Percentiles rank a stretch among this genome's conserved stretches.
Conservation (phyloP, 129 eudicot genomes). For the Logfia minima region DNA sequence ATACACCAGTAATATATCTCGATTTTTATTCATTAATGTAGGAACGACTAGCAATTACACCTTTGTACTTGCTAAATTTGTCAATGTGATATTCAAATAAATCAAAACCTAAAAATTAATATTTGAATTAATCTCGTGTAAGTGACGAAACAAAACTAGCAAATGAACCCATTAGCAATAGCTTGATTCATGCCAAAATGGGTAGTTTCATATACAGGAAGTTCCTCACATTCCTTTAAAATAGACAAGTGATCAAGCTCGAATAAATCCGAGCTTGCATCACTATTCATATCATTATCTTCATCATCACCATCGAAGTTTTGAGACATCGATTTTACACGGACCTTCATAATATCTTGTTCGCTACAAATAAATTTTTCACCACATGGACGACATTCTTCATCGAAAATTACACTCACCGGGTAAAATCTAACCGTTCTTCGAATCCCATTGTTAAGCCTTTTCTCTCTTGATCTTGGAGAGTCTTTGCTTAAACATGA, state of each 20-base stretch:
- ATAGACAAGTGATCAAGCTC: slow-evolving; percentile 70
- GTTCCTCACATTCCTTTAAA: slow-evolving; percentile 54
- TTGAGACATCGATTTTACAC: neutral
- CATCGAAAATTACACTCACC: slow-evolving; percentile 61
- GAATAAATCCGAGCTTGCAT: slow-evolving; percentile 70
- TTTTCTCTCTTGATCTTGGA: slow-evolving; percentile 46
- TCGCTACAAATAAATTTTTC: slow-evolving; percentile 39
- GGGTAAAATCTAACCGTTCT: slow-evolving; percentile 70
- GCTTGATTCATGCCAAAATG: slow-evolving; percentile 53
- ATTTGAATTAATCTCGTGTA: slow-evolving; percentile 12
- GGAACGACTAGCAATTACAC: neutral
- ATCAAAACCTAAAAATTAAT: slow-evolving; percentile 21
- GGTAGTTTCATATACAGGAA: slow-evolving; percentile 78
- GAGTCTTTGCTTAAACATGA: slow-evolving; percentile 70
- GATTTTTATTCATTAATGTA: neutral
- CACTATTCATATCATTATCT: slow-evolving; percentile 52
- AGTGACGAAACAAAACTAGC: slow-evolving; percentile 19
- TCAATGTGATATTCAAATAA: neutral
- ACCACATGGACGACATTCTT: slow-evolving; percentile 61
- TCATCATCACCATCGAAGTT: slow-evolving; percentile 10
- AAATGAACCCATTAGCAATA: slow-evolving; percentile 56
- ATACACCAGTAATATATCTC: neutral
- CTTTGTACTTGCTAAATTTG: neutral
- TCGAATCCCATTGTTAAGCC: slow-evolving; percentile 40
- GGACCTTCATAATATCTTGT: slow-evolving; percentile 15